Conservation (phyloP, 1,284 basidiomycete genomes). For the Ceratobasidium theobromae region DNA sequence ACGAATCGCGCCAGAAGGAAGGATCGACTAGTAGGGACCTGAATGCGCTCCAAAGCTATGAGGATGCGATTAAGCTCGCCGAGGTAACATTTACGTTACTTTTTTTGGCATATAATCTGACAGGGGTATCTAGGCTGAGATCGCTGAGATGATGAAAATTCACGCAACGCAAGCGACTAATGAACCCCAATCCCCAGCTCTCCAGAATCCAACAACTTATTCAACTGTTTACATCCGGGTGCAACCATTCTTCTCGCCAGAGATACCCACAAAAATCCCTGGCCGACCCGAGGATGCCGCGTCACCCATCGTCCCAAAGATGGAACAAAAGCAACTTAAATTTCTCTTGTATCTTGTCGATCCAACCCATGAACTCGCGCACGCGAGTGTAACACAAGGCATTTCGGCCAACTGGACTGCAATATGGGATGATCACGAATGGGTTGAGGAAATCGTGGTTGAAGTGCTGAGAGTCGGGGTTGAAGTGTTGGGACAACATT, state of each 20-base stretch:
- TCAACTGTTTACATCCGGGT: conserved; percentile 93
- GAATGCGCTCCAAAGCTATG: conserved; percentile 81
- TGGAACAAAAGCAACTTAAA: conserved; percentile 62
- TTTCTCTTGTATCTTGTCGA: conserved; percentile 85
- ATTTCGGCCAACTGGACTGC: conserved; percentile 81
- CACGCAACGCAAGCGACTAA: conserved; percentile 45
- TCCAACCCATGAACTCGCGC: conserved; percentile 73
- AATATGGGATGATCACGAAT: conserved; percentile 85
- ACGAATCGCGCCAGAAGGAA: conserved; percentile 68
- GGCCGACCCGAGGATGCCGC: conserved; percentile 42
- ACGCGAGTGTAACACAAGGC: conserved; percentile 77
- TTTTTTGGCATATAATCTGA: conserved; percentile 2
- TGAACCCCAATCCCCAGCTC: conserved; percentile 46
- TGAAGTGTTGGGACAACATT: conserved; percentile 87
- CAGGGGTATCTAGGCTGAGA: conserved; percentile 59
- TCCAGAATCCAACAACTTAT: conserved; percentile 76
- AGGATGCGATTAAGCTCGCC: conserved; percentile 78
- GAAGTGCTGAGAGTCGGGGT: conserved; percentile 79
- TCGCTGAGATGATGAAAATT: conserved; percentile 73
- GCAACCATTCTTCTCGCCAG: conserved; percentile 77
- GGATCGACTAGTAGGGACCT: conserved; percentile 58
- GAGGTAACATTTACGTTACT: conserved; percentile 52
- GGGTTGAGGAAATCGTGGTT: conserved; percentile 92
- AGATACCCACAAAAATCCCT: conserved; percentile 5
- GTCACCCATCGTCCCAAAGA: conserved; percentile 36